Conservation (phyloP, 1,284 basidiomycete genomes). For the Hypsizygus ulmarius region DNA sequence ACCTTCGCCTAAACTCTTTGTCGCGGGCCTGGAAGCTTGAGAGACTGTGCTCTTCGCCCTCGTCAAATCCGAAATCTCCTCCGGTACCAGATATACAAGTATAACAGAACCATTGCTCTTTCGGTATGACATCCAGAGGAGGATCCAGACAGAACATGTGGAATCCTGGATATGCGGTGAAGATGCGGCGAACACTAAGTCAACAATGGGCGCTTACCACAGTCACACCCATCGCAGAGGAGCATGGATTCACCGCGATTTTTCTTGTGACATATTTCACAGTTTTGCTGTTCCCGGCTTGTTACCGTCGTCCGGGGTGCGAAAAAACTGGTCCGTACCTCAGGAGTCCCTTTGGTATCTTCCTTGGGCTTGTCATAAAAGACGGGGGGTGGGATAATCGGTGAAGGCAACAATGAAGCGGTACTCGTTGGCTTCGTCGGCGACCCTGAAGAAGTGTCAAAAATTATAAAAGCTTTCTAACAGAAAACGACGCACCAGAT, state of each 20-base stretch:
- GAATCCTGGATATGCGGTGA: constrained; percentile 58
- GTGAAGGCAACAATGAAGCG: constrained; percentile 27
- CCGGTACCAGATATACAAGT: constrained; percentile 91
- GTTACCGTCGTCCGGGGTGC: constrained; percentile 30
- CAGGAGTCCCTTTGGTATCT: constrained; percentile 43
- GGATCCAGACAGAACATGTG: constrained; percentile 97
- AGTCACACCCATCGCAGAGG: constrained; percentile 96
- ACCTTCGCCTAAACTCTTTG: constrained; percentile 81
- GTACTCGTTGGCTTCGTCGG: constrained; percentile 33
- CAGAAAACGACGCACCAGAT: constrained; percentile 28
- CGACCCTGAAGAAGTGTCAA: constrained; percentile 24
- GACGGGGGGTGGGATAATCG: constrained; percentile 41
- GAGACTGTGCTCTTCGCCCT: constrained; percentile 94
- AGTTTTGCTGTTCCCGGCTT: constrained; percentile 54
- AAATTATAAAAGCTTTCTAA: constrained; percentile 1
- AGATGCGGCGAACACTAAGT: constrained; percentile 12
- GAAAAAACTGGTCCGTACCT: constrained; percentile 42
- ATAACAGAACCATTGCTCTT: constrained; percentile 96
- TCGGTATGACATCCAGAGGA: constrained; percentile 80
- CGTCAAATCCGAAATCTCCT: constrained; percentile 98
- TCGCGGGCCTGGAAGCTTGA: constrained; percentile 92
- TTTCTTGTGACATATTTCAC: constrained; percentile 89
- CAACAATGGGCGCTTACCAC: constrained; percentile 55
- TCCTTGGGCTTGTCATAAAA: constrained; percentile 47
- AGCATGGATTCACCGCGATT: constrained; percentile 90